Evolutionary conservation across 75 land plant genomes (phyloP), one percentile per base, ranked within the genome.

Genomic region (Cunninghamia lanceolata): DNA sequence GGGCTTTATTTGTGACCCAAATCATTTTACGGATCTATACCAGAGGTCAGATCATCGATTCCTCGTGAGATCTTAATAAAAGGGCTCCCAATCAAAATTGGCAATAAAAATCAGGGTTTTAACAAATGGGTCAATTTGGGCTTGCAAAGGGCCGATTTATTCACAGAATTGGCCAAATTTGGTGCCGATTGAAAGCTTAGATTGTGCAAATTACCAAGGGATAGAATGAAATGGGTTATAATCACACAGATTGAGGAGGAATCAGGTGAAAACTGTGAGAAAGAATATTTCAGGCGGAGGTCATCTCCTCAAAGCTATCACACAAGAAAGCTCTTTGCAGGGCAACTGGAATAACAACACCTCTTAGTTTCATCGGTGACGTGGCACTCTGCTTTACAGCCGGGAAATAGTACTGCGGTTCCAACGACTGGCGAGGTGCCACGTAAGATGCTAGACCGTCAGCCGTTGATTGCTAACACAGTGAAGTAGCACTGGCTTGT

Each of bases 301-400:
- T 70, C 74, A 70, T n/a, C 74, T n/a, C 74, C 74, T 70, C 74
- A 70, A 70, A 30, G 9, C 32, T 70, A n/a, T 9, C 35, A 9
- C 74, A 70, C 74, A 70, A 25, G 35, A 7, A 30, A 30, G 74
- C 74, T 70, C n/a, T 70, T 70, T 30, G 74, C 34, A 70, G 74
- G 74, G 74, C 74, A 70, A 70, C 34, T 70, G 34, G 74, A 70
- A 70, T n/a, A 70, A n/a, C 74, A 70, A 19, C 74, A 70, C 74
- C 74, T 70, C 74, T 28, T 56, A 17, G 63, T 70, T 70, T 7
- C 74, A 8, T 70, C 11, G 74, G 32, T 70, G 74, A 70, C 74
- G 74, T 70, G 74, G 74, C 74, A 30, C 34, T n/a, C 74, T 28
- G 34, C 74, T 70, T 70, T 70, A 28, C 34, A 70, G 74, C 74